Evolutionary conservation across 176 grass and related monocot species (phyloP).

Genomic region (Rhynchospora tenuis): DNA sequence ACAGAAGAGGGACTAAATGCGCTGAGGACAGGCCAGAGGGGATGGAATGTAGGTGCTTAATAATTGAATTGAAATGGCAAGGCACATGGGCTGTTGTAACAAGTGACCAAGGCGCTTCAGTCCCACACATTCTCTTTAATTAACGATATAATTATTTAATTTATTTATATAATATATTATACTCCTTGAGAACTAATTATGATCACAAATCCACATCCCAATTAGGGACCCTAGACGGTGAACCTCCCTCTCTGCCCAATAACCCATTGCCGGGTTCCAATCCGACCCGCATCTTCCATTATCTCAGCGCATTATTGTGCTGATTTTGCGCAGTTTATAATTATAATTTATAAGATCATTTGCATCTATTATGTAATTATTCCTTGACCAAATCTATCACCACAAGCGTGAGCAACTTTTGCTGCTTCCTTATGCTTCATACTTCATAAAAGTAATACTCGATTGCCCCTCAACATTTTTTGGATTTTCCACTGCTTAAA

Average conservation of each 20-base stretch:
- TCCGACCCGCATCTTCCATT: not conserved
- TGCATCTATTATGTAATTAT: too few relatives aligned
- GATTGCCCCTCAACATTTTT: too few relatives aligned
- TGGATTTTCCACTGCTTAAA: too few relatives aligned
- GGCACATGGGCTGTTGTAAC: conserved; percentile 19
- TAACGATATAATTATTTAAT: not conserved
- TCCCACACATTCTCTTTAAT: not conserved
- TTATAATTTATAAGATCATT: too few relatives aligned
- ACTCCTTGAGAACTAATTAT: not conserved
- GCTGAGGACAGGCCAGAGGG: not conserved
- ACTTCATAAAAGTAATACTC: too few relatives aligned
- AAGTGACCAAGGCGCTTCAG: conserved; percentile 18
- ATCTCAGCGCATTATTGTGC: not conserved
- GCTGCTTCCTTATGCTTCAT: too few relatives aligned
- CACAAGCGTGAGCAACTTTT: too few relatives aligned
- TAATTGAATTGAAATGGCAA: conserved; percentile 20
- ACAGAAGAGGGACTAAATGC: not conserved
- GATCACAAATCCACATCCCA: not conserved
- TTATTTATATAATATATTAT: not conserved
- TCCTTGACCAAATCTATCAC: too few relatives aligned
- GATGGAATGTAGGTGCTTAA: conserved; percentile 21
- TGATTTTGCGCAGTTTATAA: not conserved
- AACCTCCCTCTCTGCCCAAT: not conserved
- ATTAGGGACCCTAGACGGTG: not conserved
- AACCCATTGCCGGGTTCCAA: not conserved